Conservation (phyloP, 1,284 basidiomycete species). For the Polyporus tsugae region DNA sequence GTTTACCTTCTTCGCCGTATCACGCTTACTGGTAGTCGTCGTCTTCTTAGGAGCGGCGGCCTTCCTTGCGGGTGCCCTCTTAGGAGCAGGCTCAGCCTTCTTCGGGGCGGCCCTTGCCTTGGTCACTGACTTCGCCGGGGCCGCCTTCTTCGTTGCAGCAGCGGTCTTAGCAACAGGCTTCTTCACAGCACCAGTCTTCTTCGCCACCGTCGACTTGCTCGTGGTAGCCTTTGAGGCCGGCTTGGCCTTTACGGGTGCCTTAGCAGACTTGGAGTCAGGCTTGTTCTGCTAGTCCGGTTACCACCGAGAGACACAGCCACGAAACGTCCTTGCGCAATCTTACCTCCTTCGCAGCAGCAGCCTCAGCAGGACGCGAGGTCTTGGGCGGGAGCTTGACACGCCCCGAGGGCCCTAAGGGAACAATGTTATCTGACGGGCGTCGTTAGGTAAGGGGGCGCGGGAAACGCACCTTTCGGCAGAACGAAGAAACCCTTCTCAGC, state of each 20-base stretch:
- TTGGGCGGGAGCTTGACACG: conserved; percentile 88
- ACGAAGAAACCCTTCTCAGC: conserved; percentile 83
- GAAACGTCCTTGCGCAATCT: conserved; percentile 21
- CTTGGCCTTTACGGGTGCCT: conserved; percentile 39
- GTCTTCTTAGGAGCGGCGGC: conserved; percentile 57
- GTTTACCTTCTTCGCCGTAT: conserved; percentile 61
- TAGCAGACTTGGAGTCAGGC: conserved; percentile 49
- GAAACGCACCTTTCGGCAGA: conserved; percentile 82
- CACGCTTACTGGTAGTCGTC: conserved; percentile 54
- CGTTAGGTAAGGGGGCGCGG: conserved; percentile 16
- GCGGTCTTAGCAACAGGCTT: conserved; percentile 40
- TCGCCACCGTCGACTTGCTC: conserved; percentile 38
- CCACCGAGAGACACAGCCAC: conserved; percentile 29
- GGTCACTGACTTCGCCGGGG: conserved; percentile 33
- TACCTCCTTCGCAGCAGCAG: conserved; percentile 75
- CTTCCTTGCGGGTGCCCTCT: conserved; percentile 54
- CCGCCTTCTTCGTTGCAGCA: conserved; percentile 28
- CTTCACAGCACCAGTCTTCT: conserved; percentile 36
- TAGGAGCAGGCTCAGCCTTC: conserved; percentile 39
- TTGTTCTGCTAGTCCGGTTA: conserved; percentile 57
- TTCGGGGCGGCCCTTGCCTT: conserved; percentile 37
- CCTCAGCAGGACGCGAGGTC: conserved; percentile 53
- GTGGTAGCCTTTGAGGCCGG: conserved; percentile 33
- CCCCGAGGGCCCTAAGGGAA: conserved; percentile 68
- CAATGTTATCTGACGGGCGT: conserved; percentile 19